Base-by-base conservation (phyloP, 2,329 filamentous ascomycete genomes). In the Colletotrichum chlorophyti region DNA sequence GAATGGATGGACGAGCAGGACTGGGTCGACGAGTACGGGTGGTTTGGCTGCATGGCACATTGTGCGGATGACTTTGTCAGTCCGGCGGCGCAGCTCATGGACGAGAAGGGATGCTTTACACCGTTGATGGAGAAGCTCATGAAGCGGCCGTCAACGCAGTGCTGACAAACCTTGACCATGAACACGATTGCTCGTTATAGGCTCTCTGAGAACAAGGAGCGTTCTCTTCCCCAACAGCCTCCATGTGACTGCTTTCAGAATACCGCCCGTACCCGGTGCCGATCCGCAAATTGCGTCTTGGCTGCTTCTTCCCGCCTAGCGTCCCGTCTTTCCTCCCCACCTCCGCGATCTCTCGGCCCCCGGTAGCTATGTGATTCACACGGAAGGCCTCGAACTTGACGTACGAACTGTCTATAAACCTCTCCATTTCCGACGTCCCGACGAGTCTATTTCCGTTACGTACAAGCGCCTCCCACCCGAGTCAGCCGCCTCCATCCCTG, bases 71-170 rank as follows among this genome's bases (percentile, higher is more conserved):
- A 65, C 52, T 80, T 76, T 65, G 77, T 80, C 17, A 79, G 77
- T 61, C 76, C 76, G 0, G 72, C 70, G 32, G 77, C 77, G 23
- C 76, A 78, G 66, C 69, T 80, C 61, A 76, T 80, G 75, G 74
- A 77, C 43, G 53, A 57, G 9, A 68, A 77, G 52, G 77, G 76
- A 4, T 66, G 65, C 17, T 76, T 77, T 46, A 79, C 71, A 8
- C 57, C 65, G 23, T 65, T 73, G 4, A 62, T 64, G 62, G 53
- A 41, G 29, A 47, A 45, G 34, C 37, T 64, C 26, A 64, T 59
- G 47, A 21, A 41, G 21, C 19, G 9, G n/a, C 10, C 11, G 12
- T 15, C 21, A 32, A 26, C n/a, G 26, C n/a, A 6, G 6, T 43
- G 29, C 7, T 42, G 38, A 52, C 7, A 40, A n/a, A n/a, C n/a